Evolutionary conservation across 129 eudicot genomes (phyloP).

Genomic region (Helichrysum umbraculigerum): DNA sequence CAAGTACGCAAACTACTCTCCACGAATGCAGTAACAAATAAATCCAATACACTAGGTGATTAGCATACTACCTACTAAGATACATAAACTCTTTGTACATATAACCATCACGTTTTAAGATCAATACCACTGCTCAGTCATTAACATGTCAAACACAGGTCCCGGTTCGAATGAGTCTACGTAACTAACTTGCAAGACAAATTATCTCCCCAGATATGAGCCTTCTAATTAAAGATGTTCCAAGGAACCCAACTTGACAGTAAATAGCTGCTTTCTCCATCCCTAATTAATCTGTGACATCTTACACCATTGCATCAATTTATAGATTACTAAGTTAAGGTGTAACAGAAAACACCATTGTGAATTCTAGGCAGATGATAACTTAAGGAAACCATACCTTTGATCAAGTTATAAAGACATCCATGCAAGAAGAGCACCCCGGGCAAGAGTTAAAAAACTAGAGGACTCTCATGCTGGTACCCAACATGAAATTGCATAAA

Average conservation of each 20-base stretch:
- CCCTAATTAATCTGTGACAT: slow-evolving; percentile 12
- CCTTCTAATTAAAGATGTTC: not conserved
- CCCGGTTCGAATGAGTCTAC: too few relatives aligned
- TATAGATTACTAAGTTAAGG: not conserved
- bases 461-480: slow-evolving; percentile 38
- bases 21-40: not conserved
- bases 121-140: not conserved
- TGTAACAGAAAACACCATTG: slow-evolving; percentile 1
- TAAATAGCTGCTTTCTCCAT: not conserved
- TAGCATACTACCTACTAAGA: not conserved
- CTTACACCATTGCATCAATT: slow-evolving; percentile 2
- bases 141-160: not conserved
- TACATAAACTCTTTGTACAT: not conserved
- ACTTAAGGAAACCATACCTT: not conserved
- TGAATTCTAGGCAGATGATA: not conserved
- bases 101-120: not conserved
- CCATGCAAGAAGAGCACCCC: not conserved
- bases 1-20: not conserved
- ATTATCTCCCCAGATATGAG: not conserved
- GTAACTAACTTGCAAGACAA: not conserved
- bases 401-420: slow-evolving; percentile 20
- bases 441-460: not conserved
- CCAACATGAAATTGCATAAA: slow-evolving; percentile 65
- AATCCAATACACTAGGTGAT: not conserved
- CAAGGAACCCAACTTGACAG: not conserved